Percentiles rank a stretch among this genome's conserved stretches.
phyloP scores from a whole-genome alignment of 805 yeast species.

The Nakazawaea peltata region DNA sequence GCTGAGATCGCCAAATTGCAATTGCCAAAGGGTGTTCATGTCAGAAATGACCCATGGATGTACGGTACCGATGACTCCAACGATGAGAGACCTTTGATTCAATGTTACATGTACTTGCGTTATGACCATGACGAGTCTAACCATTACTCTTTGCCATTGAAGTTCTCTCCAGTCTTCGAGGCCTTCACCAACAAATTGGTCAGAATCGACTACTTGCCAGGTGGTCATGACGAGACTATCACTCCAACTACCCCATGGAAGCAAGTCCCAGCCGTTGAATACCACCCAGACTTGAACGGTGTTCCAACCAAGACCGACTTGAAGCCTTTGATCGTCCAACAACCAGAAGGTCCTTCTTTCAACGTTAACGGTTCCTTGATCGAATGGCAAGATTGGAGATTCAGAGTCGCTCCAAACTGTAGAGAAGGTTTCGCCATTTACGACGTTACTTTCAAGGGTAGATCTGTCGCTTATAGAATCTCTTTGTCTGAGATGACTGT shows the following conservation, averaged over 20 bases:
- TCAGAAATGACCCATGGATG: constrained; percentile 78
- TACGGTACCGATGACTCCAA: constrained; percentile 68
- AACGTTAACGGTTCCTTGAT: constrained; percentile 48
- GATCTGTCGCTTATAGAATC: constrained; percentile 67
- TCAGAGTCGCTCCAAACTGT: constrained; percentile 58
- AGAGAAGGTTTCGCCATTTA: constrained; percentile 78
- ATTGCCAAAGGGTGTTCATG: constrained; percentile 44
- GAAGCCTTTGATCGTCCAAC: constrained; percentile 61
- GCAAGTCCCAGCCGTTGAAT: constrained; percentile 55
- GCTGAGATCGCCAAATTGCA: constrained; percentile 64
- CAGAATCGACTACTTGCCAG: constrained; percentile 68
- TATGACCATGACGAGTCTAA: constrained; percentile 64
- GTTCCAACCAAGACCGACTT: constrained; percentile 42
- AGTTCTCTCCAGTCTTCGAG: constrained; percentile 69
- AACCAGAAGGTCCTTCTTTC: constrained; percentile 80
- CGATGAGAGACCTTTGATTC: constrained; percentile 54
- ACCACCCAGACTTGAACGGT: constrained; percentile 65
- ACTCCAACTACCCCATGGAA: constrained; percentile 56
- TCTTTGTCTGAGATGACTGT: constrained; percentile 81
- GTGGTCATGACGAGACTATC: constrained; percentile 54
- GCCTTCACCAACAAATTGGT: constrained; percentile 50
- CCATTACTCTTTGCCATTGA: constrained; percentile 69
- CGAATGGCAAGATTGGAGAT: constrained; percentile 81
- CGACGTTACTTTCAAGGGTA: constrained; percentile 67
- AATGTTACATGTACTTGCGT: constrained; percentile 68